Percentiles rank a stretch among this genome's conserved stretches.
Evolutionary conservation across 306 rosid species (phyloP).

Genomic region (Trifolium dubium): DNA sequence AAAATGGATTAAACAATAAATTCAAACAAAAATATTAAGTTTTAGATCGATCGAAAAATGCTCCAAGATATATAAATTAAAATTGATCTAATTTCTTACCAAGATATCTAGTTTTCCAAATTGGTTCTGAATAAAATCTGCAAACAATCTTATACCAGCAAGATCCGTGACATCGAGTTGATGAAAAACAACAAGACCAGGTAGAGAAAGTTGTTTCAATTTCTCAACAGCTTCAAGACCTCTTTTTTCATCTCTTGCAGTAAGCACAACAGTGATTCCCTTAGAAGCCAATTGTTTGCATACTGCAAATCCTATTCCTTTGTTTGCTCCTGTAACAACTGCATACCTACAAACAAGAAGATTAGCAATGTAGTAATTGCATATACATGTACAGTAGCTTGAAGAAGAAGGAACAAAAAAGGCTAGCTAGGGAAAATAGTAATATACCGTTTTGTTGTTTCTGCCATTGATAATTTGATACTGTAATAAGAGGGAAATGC

Average conservation of each 20-base stretch:
- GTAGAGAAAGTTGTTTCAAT: slow-evolving; percentile 22
- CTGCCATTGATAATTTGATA: background rate
- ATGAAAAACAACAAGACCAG: slow-evolving; percentile 38
- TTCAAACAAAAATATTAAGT: background rate
- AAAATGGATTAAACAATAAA: background rate
- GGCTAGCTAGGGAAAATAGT: no score
- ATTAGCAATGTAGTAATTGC: no score
- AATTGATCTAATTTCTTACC: slow-evolving; percentile 15
- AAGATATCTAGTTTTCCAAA: slow-evolving; percentile 50
- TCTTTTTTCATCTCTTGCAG: slow-evolving; percentile 44
- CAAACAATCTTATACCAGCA: slow-evolving; percentile 33
- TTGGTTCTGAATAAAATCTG: slow-evolving; percentile 34
- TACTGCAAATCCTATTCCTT: slow-evolving; percentile 42
- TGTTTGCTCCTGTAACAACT: slow-evolving; percentile 42
- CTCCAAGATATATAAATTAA: background rate
- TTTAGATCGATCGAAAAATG: background rate
- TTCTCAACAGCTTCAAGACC: slow-evolving; percentile 44
- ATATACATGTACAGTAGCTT: no score
- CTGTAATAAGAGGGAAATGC: no score
- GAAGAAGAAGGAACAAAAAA: no score
- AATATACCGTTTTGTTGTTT: background rate
- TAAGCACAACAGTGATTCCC: slow-evolving; percentile 39
- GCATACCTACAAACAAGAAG: slow-evolving; percentile 26
- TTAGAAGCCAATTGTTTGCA: slow-evolving; percentile 47
- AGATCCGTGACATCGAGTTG: slow-evolving; percentile 47